Base-by-base conservation (phyloP, 805 yeast species). In the Ogataea haglerorum region DNA sequence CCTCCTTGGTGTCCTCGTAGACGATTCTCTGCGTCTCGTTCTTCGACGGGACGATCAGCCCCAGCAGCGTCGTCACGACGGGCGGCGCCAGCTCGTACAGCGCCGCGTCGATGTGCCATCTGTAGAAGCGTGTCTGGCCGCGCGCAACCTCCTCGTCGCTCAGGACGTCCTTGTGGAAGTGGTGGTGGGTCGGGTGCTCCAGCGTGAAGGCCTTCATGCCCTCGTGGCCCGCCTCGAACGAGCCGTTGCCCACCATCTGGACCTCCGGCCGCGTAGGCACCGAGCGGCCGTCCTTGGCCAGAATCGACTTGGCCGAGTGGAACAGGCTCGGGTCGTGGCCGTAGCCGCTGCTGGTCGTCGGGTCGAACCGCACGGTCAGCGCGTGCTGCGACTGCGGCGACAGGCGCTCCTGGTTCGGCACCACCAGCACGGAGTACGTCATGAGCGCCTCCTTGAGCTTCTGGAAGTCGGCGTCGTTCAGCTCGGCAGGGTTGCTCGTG, bases 101-200 rank as follows among this genome's bases (percentile, higher is more conserved):
- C 4, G 96, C 96, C 26, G 93, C 82, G 63, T 88, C 96, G 49
- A 88, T 86, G 65, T 88, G 96, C 96, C 96, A 88, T 65, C 96
- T 76, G 74, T 87, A 88, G 61, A 81, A 88, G 53, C 95, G 73
- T 2, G 96, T 88, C 61, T 76, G 75, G 37, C 80, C 76, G 17
- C 75, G 56, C 6, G 69, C 75, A 47, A 82, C 75, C 49, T 87
- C 78, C 32, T 79, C 80, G n/a, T 75, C 73, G 13, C 80, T 68
- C 47, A 88, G 70, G 1, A 79, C 72, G 10, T 72, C 65, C 51
- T 81, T 80, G 66, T 88, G 96, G 75, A 88, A 88, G 2, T 82
- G 73, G 51, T 78, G 76, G 60, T 88, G 96, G 2, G 87, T 80
- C 33, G 96, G 96, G 58, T 88, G 96, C 30, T 85, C 85, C 47